phyloP scores from a whole-genome alignment of 2,329 filamentous ascomycete genomes.

The Teratosphaeria destructans region DNA sequence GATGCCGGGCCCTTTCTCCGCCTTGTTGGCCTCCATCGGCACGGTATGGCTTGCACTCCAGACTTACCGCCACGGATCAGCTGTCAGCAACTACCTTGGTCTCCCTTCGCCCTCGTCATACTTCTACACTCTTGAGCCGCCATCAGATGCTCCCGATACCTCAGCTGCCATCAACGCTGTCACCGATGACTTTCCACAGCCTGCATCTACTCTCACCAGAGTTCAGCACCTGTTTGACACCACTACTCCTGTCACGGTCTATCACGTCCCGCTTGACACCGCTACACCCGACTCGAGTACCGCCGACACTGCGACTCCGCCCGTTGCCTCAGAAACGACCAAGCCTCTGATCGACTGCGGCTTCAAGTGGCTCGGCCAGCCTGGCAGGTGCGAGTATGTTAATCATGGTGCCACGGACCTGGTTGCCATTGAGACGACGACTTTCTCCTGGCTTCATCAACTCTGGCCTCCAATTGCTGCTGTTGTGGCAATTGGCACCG shows the following conservation, averaged over 20 bases:
- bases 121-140: background rate
- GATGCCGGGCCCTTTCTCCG: background rate
- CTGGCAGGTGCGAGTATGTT: background rate
- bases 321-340: background rate
- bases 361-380: background rate
- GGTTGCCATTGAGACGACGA: background rate
- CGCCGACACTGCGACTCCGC: background rate
- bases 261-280: too few species aligned
- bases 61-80: background rate
- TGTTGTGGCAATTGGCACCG: background rate
- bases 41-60: background rate
- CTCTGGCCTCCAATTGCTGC: background rate
- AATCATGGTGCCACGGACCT: background rate
- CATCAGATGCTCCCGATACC: background rate
- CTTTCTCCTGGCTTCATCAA: background rate
- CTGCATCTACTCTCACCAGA: background rate
- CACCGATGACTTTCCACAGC: background rate
- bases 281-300: background rate
- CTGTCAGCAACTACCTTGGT: background rate
- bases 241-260: too few species aligned
- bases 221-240: too few species aligned
- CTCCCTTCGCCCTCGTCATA: background rate
- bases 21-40: background rate
- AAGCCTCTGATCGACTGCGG: background rate
- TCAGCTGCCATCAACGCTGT: background rate